Percentiles rank a stretch among this genome's conserved stretches.
Conservation (phyloP, 2,329 filamentous ascomycete genomes). For the Botrytis galanthina region DNA sequence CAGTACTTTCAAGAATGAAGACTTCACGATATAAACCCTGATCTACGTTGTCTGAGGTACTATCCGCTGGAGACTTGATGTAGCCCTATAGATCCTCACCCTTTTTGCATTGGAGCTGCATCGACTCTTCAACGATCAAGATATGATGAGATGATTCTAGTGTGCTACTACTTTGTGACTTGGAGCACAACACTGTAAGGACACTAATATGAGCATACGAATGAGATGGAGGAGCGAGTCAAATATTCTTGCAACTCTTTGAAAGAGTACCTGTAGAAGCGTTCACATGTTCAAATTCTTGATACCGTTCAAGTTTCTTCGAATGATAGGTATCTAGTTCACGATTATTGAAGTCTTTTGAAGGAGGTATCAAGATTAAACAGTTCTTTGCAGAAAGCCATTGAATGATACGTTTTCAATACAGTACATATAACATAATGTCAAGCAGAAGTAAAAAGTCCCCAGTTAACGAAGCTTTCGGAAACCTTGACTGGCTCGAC, state of each 20-base stretch:
- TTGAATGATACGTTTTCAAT: background rate
- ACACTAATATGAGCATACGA: background rate
- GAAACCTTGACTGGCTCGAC: background rate
- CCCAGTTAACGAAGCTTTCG: background rate
- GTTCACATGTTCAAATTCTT: background rate
- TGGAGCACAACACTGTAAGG: background rate
- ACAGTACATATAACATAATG: background rate
- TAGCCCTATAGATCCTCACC: background rate
- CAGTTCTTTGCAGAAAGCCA: background rate
- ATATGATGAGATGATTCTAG: background rate
- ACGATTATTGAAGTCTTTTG: background rate
- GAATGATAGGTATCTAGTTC: background rate
- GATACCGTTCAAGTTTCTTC: background rate
- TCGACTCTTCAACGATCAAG: background rate
- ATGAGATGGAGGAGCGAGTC: background rate
- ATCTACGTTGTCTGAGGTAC: no score
- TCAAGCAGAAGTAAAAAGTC: background rate
- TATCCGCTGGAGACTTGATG: background rate
- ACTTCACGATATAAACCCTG: background rate
- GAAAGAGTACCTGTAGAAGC: background rate
- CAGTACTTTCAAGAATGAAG: background rate
- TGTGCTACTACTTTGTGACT: no score
- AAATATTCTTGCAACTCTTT: background rate
- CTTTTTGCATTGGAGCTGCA: background rate
- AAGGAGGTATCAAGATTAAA: background rate